A percentile compares a stretch with the other conserved stretches of the same genome.
phyloP scores from a whole-genome alignment of 108 stramenopile species.

The Fragilariopsis cylindrus region DNA sequence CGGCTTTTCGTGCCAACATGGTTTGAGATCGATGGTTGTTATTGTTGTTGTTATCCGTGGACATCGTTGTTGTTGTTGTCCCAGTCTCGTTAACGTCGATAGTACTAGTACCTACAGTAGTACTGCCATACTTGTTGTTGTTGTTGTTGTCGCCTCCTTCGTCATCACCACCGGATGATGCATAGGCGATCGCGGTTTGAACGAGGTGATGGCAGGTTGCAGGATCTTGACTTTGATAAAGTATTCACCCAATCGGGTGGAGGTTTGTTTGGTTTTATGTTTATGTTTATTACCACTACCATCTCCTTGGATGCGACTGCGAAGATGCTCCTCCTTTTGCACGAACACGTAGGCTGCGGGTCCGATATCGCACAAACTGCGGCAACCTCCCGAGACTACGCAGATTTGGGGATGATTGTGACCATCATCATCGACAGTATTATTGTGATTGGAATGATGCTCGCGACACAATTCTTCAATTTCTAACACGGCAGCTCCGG shows the following conservation, averaged over 20 bases:
- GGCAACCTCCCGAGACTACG: slow-evolving; percentile 34
- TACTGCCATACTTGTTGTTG: not conserved
- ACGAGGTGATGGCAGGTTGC: too few relatives aligned
- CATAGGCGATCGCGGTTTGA: too few relatives aligned
- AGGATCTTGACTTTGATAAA: too few relatives aligned
- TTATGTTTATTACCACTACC: not conserved
- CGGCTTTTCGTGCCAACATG: slow-evolving; percentile 10
- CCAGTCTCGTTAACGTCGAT: too few relatives aligned
- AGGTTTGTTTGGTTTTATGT: too few relatives aligned
- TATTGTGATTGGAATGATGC: not conserved
- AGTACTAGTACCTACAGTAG: too few relatives aligned
- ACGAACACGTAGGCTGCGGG: slow-evolving; percentile 28
- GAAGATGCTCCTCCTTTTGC: not conserved
- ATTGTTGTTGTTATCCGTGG: too few relatives aligned
- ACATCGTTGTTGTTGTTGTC: too few relatives aligned
- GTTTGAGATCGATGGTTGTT: too few relatives aligned
- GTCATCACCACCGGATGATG: too few relatives aligned
- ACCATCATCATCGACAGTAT: not conserved
- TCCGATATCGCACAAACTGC: slow-evolving; percentile 35
- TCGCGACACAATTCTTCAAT: slow-evolving; percentile 38
- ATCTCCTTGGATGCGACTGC: not conserved
- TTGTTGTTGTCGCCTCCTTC: not conserved
- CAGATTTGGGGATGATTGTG: not conserved
- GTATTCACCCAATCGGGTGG: too few relatives aligned
- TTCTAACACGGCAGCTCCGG: slow-evolving; percentile 39